Base-by-base conservation (phyloP, 495 filamentous ascomycete genomes). In the Durotheca rogersii region DNA sequence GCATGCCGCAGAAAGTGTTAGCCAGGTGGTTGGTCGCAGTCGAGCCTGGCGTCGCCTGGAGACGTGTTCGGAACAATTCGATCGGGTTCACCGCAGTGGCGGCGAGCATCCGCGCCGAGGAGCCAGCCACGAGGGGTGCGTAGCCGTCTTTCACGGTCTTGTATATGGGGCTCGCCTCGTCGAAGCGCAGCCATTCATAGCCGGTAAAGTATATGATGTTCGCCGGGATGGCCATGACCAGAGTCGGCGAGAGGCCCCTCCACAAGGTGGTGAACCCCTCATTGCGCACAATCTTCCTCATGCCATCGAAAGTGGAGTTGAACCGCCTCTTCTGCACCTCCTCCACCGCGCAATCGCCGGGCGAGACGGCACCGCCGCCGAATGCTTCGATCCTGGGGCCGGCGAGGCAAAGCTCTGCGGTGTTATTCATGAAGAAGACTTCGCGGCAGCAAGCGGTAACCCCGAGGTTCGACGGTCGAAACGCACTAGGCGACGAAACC, bases 171-270 rank as follows among this genome's bases (percentile, higher is more conserved):
- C 85, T 90, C 29, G 67, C 66, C 1, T 75, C 71, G 61, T 86
- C 86, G 16, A 72, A 83, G 10, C 93, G 85, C 50, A 98, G 70
- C 83, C 88, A 93, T 61, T 98, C 93, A 66, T 98, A 98, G n/a
- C 92, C 93, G 23, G 93, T 92, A 60, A 96, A 96, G 69, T 98
- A 98, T 50, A 98, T 97, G 51, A 98, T 91, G 67, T 98, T 98
- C 27, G 82, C 89, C 0, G 93, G 93, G 21, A 98, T 81, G 2
- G 92, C 84, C 93, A 98, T 98, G 58, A 88, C 79, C 32, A 98
- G 69, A 1, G 94, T 98, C 7, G 94, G 90, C 14, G 87, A 90
- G 1, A 98, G 77, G 4, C 93, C 93, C 27, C 93, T 83, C 93
- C 93, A 98, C 39, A 98, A 77, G 6, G 94, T 89, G 14, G 78